These are phyloP conservation scores for Lactifluus volemus DNA, from an alignment of 768 basidiomycete genomes.

Conservation along the genomic window DNA sequence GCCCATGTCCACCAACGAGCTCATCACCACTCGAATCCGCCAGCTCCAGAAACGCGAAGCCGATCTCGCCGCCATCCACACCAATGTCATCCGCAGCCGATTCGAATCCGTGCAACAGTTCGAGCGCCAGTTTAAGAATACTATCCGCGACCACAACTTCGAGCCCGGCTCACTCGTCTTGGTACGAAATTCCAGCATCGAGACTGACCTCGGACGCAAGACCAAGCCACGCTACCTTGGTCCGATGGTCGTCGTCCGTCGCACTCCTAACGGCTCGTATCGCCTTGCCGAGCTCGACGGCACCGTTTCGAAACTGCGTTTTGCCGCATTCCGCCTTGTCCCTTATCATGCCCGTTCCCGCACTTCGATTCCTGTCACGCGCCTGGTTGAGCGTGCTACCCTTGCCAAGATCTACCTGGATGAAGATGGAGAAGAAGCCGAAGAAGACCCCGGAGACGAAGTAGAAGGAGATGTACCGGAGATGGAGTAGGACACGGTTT, in stretches of 20 bases:
- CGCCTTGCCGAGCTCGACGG: too few species aligned
- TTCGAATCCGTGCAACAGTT: background rate
- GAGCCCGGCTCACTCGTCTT: conserved; percentile 22
- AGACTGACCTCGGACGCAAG: conserved; percentile 13
- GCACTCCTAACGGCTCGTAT: too few species aligned
- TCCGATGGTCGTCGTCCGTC: too few species aligned
- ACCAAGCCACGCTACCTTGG: too few species aligned
- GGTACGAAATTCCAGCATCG: conserved; percentile 22
- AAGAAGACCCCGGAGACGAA: too few species aligned
- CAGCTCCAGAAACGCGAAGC: conserved; percentile 13
- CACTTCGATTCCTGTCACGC: background rate
- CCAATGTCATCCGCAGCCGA: background rate
- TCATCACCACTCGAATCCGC: conserved; percentile 7
- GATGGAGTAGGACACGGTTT: too few species aligned
- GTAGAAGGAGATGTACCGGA: too few species aligned
- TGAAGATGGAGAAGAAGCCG: too few species aligned
- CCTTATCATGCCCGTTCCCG: conserved; percentile 11
- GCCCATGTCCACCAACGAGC: conserved; percentile 4
- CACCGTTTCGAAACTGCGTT: conserved; percentile 1
- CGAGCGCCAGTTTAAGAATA: background rate
- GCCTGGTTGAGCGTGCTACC: background rate
- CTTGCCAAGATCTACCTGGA: too few species aligned
- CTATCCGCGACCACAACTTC: conserved; percentile 23
- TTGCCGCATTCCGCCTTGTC: conserved; percentile 21
- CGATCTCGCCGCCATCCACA: background rate